These are phyloP conservation scores for Zalerion maritima DNA, from an alignment of 495 filamentous ascomycete genomes.

Conservation along the genomic window DNA sequence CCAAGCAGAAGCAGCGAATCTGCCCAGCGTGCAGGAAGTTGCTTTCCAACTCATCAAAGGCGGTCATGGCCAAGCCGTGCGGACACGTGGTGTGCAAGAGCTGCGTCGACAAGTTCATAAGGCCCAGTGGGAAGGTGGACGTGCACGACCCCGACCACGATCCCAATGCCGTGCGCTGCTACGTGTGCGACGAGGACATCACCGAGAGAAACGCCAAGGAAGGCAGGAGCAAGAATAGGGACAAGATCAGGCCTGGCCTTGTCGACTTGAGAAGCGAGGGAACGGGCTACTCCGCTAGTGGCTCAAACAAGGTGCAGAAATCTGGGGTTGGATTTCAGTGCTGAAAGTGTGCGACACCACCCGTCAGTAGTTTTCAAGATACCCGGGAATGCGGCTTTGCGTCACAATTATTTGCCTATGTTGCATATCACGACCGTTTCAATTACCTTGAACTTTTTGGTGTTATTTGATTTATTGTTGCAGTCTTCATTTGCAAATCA, in stretches of 20 bases:
- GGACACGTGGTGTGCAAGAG: conserved; percentile 86
- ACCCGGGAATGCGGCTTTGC: no score
- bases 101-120: conserved; percentile 83
- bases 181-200: conserved; percentile 75
- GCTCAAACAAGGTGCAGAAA: conserved; percentile 68
- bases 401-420: no score
- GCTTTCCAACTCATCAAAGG: conserved; percentile 69
- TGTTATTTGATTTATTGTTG: no score
- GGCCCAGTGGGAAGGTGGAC: conserved; percentile 38
- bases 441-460: no score
- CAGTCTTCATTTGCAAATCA: no score
- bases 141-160: conserved; percentile 46
- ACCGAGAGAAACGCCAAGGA: conserved; percentile 34
- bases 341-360: no score
- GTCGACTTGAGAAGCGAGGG: conserved; percentile 80
- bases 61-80: conserved; percentile 79
- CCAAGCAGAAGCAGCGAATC: conserved; percentile 39
- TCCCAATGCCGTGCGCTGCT: conserved; percentile 51
- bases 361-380: no score
- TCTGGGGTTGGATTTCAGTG: conserved; percentile 75
- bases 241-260: conserved; percentile 53
- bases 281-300: conserved; percentile 82
- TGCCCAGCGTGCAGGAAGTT: conserved; percentile 85
- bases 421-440: no score
- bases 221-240: conserved; percentile 39